A percentile compares a stretch with the other conserved stretches of the same genome.
phyloP scores from a whole-genome alignment of 257 asterid genomes.

The Nicotiana undulata region DNA sequence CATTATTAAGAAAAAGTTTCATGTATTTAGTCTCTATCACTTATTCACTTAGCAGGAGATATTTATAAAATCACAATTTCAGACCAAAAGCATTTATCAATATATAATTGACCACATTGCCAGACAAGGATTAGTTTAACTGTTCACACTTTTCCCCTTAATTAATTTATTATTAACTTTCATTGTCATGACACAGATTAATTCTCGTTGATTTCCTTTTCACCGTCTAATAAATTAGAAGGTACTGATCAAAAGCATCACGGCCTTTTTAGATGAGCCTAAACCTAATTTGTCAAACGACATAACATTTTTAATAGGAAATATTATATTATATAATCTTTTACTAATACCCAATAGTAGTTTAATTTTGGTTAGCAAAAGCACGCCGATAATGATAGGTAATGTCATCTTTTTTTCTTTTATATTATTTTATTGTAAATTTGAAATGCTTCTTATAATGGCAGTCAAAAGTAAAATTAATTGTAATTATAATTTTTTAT shows the following conservation, averaged over 20 bases:
- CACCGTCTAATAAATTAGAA: neutral
- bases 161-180: no score
- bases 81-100: no score
- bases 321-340: slow-evolving; percentile 1
- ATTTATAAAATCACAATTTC: no score
- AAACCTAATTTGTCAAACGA: slow-evolving; percentile 23
- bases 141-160: no score
- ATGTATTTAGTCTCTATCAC: no score
- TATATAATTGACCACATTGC: no score
- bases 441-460: neutral
- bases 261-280: neutral
- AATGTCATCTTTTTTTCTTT: neutral
- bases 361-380: slow-evolving; percentile 1
- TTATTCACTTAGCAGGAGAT: no score
- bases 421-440: no score
- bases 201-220: neutral
- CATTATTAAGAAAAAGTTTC: no score
- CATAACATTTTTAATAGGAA: neutral
- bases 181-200: neutral
- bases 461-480: neutral
- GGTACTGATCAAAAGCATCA: neutral
- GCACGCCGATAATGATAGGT: slow-evolving; percentile 17
- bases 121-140: no score
- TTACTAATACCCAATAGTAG: slow-evolving; percentile 3
- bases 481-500: neutral